Evolutionary conservation across 345 rosid species (phyloP).

Genomic region (Eucalyptus albens): DNA sequence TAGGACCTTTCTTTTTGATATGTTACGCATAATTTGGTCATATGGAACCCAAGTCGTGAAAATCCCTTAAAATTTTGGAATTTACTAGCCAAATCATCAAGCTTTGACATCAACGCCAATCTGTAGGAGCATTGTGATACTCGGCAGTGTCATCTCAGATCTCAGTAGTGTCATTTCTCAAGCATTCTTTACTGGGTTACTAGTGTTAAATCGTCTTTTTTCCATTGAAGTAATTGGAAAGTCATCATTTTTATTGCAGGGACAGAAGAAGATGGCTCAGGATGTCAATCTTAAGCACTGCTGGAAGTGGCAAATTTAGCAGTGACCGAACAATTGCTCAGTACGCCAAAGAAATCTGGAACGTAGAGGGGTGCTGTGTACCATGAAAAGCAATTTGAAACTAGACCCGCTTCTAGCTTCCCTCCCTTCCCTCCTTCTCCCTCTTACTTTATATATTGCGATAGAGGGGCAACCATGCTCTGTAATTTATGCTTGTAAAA

Average conservation of each 20-base stretch:
- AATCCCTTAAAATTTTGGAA: not conserved
- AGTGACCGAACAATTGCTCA: slow-evolving; percentile 84
- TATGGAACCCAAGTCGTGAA: not conserved
- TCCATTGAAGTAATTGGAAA: not conserved
- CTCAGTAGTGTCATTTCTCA: not conserved
- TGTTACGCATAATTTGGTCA: not conserved
- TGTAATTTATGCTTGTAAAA: not conserved
- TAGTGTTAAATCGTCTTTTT: not conserved
- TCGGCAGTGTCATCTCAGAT: not conserved
- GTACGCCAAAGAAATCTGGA: slow-evolving; percentile 91
- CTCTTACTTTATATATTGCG: not conserved
- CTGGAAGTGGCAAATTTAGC: slow-evolving; percentile 88
- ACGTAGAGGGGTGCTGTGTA: slow-evolving; percentile 61
- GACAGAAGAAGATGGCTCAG: slow-evolving; percentile 68
- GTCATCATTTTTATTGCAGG: slow-evolving; percentile 16
- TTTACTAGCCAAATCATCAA: not conserved
- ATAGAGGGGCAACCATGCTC: not conserved
- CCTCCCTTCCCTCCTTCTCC: not conserved
- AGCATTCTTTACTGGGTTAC: not conserved
- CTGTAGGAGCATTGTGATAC: not conserved
- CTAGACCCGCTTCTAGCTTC: not conserved
- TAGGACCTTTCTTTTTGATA: not conserved
- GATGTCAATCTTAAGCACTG: slow-evolving; percentile 92
- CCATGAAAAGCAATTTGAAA: slow-evolving; percentile 14
- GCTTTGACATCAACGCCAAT: not conserved